Evolutionary conservation across 306 rosid species (phyloP).

Genomic region (Lagenaria siceraria): DNA sequence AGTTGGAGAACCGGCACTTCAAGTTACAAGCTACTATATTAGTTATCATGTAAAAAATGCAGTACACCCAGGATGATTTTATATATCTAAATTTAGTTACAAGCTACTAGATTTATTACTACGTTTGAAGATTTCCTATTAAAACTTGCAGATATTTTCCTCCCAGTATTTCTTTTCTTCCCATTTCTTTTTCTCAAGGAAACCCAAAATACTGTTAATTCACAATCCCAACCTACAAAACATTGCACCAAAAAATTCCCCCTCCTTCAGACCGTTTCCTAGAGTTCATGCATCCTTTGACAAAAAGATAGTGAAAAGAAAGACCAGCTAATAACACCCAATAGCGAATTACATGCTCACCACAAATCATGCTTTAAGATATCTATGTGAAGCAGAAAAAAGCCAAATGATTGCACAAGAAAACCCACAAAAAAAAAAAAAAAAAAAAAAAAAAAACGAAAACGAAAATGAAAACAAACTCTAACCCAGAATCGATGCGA

Average conservation of each 20-base stretch:
- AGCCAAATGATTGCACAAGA: neutral
- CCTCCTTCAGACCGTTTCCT: neutral
- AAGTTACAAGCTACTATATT: neutral
- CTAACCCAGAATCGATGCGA: constrained; percentile 90
- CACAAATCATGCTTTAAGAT: neutral
- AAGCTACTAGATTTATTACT: no score
- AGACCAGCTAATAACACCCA: neutral
- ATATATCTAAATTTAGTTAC: no score
- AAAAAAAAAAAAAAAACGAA: neutral
- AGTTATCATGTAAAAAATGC: neutral
- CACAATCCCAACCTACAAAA: neutral
- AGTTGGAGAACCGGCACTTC: neutral
- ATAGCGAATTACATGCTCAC: neutral
- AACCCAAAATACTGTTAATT: neutral
- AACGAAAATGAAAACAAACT: neutral
- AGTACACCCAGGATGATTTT: neutral
- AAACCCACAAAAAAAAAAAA: neutral
- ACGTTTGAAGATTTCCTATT: neutral
- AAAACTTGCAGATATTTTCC: neutral
- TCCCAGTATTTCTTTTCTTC: neutral
- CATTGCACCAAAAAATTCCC: neutral
- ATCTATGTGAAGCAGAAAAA: neutral
- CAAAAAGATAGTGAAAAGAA: neutral
- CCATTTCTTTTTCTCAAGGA: neutral
- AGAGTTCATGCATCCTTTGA: neutral